These are phyloP conservation scores for Pelargonium nanum DNA, from an alignment of 345 rosid genomes.

Conservation along the genomic window DNA sequence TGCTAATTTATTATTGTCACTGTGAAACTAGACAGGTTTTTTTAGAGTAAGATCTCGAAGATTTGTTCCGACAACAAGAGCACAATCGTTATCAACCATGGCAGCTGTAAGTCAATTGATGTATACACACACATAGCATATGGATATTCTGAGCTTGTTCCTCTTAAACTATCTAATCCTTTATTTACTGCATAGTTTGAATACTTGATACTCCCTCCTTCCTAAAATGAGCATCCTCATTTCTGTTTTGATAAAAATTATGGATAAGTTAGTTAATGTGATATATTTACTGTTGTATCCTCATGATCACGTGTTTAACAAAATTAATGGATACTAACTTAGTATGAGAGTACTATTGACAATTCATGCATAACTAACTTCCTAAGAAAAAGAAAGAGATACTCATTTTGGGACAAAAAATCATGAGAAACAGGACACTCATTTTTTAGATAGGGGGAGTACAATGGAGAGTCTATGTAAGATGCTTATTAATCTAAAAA, in stretches of 20 bases:
- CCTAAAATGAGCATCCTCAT: too few relatives aligned
- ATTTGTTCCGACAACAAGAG: constrained; percentile 21
- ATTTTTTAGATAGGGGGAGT: too few relatives aligned
- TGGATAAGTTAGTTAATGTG: not conserved
- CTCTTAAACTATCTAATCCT: not conserved
- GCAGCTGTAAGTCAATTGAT: constrained; percentile 36
- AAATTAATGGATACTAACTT: too few relatives aligned
- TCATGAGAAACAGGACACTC: too few relatives aligned
- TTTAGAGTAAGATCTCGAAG: constrained; percentile 40
- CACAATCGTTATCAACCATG: constrained; percentile 42
- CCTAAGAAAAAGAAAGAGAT: too few relatives aligned
- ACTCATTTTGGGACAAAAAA: too few relatives aligned
- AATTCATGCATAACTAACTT: too few relatives aligned
- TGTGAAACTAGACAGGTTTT: constrained; percentile 62
- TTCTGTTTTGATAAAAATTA: too few relatives aligned
- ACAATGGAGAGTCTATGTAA: not conserved
- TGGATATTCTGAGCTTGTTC: not conserved
- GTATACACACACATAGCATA: not conserved
- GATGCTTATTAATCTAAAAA: constrained; percentile 3
- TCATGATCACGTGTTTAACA: too few relatives aligned
- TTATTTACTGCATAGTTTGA: not conserved
- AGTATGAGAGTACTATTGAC: too few relatives aligned
- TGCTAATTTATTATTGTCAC: constrained; percentile 19
- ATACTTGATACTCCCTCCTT: too few relatives aligned
- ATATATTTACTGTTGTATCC: too few relatives aligned